Conservation (phyloP, 163 green algal species). For the Scenedesmus sp. region DNA sequence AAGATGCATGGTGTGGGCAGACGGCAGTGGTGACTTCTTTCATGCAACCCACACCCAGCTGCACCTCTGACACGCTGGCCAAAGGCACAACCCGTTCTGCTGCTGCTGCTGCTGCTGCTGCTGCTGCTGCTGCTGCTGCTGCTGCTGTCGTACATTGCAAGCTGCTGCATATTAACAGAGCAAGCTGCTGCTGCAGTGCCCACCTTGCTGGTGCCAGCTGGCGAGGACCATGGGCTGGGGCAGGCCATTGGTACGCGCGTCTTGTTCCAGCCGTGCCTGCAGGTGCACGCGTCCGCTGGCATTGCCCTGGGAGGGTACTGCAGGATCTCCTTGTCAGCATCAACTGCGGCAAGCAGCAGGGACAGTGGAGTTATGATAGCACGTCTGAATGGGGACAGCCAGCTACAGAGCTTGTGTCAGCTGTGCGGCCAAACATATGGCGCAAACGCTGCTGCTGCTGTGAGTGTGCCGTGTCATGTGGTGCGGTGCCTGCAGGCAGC, state of each 20-base stretch:
- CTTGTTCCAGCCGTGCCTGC: conserved; percentile 31
- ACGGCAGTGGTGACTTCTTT: too few species aligned
- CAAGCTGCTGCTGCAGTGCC: too few species aligned
- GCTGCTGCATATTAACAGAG: background rate
- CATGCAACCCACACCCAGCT: too few species aligned
- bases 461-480: background rate
- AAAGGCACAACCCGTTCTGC: background rate
- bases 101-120: background rate
- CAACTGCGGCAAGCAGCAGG: conserved; percentile 14
- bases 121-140: conserved; percentile 24
- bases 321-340: conserved; percentile 35
- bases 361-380: background rate
- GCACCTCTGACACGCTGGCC: background rate
- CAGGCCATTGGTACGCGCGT: conserved; percentile 17
- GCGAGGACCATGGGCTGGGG: conserved; percentile 37
- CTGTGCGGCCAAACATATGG: too few species aligned
- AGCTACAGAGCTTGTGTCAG: too few species aligned
- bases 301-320: conserved; percentile 42
- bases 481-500: background rate
- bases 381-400: too few species aligned
- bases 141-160: background rate
- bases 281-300: conserved; percentile 46
- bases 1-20: too few species aligned
- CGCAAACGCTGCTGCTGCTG: too few species aligned
- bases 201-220: conserved; percentile 37